These are phyloP conservation scores for Saccharomycopsis microspora DNA, from an alignment of 805 yeast species.

Conservation along the genomic window DNA sequence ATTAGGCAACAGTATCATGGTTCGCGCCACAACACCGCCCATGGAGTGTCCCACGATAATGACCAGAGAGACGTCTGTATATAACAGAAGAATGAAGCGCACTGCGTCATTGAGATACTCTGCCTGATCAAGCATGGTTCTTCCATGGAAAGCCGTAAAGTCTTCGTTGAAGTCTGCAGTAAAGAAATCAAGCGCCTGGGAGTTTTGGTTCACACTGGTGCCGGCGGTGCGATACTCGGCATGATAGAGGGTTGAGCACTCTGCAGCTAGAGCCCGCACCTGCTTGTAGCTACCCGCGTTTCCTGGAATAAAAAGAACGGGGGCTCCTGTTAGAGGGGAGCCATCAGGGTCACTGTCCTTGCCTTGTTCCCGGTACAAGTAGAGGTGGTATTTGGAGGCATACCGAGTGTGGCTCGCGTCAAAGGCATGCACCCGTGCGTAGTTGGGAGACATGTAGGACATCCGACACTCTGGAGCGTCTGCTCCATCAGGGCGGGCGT, in stretches of 20 bases:
- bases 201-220: slow-evolving; percentile 13
- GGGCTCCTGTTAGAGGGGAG: slow-evolving; percentile 53
- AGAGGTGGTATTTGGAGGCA: slow-evolving; percentile 76
- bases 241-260: slow-evolving; percentile 46
- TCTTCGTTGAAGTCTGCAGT: slow-evolving; percentile 94
- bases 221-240: slow-evolving; percentile 19
- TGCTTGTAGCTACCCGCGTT: slow-evolving; percentile 93
- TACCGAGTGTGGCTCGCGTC: slow-evolving; percentile 57
- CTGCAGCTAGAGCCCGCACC: slow-evolving; percentile 85
- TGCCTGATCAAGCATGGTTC: slow-evolving; percentile 88
- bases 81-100: slow-evolving; percentile 58
- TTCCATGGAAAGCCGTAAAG: slow-evolving; percentile 91
- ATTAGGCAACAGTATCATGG: slow-evolving; percentile 71
- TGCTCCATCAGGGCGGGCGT: slow-evolving; percentile 28
- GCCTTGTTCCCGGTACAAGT: slow-evolving; percentile 77
- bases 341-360: slow-evolving; percentile 44
- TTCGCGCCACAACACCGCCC: slow-evolving; percentile 94
- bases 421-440: slow-evolving; percentile 63
- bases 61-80: slow-evolving; percentile 54
- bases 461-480: slow-evolving; percentile 48
- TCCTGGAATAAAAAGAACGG: slow-evolving; percentile 91
- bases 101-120: slow-evolving; percentile 87
- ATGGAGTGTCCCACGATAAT: slow-evolving; percentile 84
- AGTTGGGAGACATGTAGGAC: slow-evolving; percentile 76
- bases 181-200: slow-evolving; percentile 64